Conservation (phyloP, 2,329 filamentous ascomycete species). For the Phyllachora maydis region DNA sequence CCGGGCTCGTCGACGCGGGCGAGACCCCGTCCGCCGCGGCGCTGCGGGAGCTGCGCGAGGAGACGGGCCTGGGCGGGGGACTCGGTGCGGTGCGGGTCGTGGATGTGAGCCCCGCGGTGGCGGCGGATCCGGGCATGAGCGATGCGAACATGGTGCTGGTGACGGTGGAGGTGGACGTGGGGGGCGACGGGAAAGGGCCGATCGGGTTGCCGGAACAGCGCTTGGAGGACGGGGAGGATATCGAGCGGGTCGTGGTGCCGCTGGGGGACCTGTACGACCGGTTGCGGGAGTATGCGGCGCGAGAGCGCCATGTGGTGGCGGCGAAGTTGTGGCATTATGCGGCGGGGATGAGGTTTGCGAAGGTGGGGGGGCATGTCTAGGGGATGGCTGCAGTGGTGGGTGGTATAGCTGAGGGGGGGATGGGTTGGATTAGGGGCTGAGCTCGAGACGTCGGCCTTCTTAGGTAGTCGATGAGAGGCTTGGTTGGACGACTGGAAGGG, state of each 20-base stretch:
- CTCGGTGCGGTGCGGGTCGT: conserved; percentile 24
- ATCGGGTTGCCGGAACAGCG: conserved; percentile 38
- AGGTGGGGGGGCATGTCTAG: no score
- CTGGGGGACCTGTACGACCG: conserved; percentile 32
- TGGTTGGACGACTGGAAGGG: no score
- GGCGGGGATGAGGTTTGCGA: conserved; percentile 29
- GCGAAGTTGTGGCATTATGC: conserved; percentile 41
- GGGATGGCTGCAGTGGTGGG: no score
- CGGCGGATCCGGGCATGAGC: conserved; percentile 35
- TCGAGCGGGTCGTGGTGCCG: conserved; percentile 36
- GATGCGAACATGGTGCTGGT: conserved; percentile 40
- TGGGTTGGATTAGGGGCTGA: no score
- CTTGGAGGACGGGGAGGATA: conserved; percentile 39
- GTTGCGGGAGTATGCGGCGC: conserved; percentile 21
- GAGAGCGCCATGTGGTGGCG: conserved; percentile 29
- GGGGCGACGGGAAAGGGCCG: conserved; percentile 21
- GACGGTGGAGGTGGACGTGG: conserved; percentile 33
- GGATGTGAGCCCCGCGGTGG: conserved; percentile 28
- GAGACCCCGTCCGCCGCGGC: conserved; percentile 30
- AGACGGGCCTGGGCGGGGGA: conserved; percentile 34
- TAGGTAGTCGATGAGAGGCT: no score
- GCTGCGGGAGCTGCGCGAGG: conserved; percentile 30
- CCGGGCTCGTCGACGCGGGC: conserved; percentile 27
- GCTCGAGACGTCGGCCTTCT: no score
- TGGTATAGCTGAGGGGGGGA: no score